Conservation (phyloP, 805 yeast genomes). For the Teunomyces gatunensis region DNA sequence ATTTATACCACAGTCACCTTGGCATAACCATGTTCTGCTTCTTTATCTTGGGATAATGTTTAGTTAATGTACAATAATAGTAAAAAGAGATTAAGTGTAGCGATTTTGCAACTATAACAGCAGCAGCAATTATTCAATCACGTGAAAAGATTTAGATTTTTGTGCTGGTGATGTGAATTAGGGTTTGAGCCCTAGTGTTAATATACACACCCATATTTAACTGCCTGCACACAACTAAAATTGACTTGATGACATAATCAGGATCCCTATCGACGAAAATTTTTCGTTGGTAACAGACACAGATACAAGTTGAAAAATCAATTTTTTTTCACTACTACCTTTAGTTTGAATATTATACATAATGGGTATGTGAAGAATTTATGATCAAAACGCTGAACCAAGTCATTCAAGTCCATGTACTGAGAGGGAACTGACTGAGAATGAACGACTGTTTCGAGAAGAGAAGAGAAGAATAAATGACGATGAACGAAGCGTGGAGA, state of each 20-base stretch:
- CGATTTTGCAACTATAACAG: background rate
- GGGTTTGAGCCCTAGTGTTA: background rate
- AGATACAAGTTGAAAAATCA: constrained; percentile 3
- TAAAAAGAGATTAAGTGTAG: background rate
- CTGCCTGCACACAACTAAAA: background rate
- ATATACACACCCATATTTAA: background rate
- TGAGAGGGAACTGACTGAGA: background rate
- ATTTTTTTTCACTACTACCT: constrained; percentile 5
- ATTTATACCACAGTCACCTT: constrained; percentile 32
- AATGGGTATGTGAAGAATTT: constrained; percentile 21
- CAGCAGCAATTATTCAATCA: background rate
- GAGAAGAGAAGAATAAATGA: background rate
- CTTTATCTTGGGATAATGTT: constrained; percentile 4
- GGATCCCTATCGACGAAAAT: constrained; percentile 4
- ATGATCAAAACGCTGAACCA: background rate
- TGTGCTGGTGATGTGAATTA: background rate
- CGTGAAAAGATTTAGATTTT: background rate
- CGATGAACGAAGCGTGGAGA: background rate
- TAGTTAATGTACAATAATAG: constrained; percentile 1
- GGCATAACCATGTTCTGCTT: constrained; percentile 4
- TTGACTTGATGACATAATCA: constrained; percentile 1
- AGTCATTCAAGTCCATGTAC: background rate
- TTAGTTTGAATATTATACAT: constrained; percentile 12
- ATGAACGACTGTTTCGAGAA: background rate
- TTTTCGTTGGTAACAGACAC: background rate